Conservation (phyloP, 1,284 basidiomycete genomes). For the Cutaneotrichosporon sp. region DNA sequence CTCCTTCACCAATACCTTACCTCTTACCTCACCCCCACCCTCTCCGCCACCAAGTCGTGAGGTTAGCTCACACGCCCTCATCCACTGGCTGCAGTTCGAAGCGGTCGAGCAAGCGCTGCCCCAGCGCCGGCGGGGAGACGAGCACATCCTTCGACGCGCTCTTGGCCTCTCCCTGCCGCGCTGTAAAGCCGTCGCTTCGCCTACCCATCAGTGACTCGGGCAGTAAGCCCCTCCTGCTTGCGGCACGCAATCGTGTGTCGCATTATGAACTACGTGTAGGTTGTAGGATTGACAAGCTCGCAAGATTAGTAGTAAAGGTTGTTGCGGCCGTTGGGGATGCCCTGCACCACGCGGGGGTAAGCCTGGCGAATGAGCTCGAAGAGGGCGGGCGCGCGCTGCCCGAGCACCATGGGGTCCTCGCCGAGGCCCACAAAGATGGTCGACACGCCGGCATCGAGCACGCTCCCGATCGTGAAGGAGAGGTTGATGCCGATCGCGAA, state of each 20-base stretch:
- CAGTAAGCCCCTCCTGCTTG: background rate
- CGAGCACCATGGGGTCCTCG: conserved; percentile 72
- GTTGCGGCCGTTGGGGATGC: conserved; percentile 26
- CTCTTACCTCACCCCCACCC: no score
- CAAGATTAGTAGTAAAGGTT: conserved; percentile 2
- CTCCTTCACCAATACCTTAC: no score
- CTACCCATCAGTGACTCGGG: background rate
- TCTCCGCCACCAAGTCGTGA: no score
- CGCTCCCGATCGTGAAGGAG: conserved; percentile 39
- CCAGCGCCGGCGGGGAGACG: no score
- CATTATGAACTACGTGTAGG: background rate
- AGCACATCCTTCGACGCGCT: no score
- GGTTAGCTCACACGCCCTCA: no score
- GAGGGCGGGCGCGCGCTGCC: conserved; percentile 69
- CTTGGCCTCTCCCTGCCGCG: no score
- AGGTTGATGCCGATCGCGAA: conserved; percentile 72
- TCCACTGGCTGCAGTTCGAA: no score
- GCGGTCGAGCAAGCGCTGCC: no score
- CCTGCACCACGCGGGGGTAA: conserved; percentile 54
- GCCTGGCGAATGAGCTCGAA: conserved; percentile 51
- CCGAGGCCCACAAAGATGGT: conserved; percentile 83
- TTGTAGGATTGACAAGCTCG: background rate
- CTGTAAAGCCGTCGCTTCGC: no score
- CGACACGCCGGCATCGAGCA: conserved; percentile 64
- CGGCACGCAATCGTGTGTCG: background rate